Conservation (phyloP, 805 yeast genomes). For the Schwanniomyces polymorphus region DNA sequence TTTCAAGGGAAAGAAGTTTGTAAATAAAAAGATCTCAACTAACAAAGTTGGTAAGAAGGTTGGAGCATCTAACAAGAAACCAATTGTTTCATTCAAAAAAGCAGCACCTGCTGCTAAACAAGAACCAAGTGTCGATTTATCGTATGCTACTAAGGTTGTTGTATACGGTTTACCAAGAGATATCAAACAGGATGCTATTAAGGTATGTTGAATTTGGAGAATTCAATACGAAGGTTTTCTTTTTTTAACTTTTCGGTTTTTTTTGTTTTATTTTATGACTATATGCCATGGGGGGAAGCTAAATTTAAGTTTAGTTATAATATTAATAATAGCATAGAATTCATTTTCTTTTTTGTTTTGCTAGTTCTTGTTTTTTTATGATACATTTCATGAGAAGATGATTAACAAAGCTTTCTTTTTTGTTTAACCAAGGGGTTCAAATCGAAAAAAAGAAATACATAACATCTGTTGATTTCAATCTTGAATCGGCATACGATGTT, state of each 20-base stretch:
- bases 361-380: not conserved
- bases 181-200: conserved; percentile 78
- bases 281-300: not conserved
- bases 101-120: conserved; percentile 16
- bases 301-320: not conserved
- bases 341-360: conserved; percentile 3
- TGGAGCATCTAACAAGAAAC: conserved; percentile 29
- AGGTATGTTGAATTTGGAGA: conserved; percentile 57
- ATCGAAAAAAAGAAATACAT: conserved; percentile 1
- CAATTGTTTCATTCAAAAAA: conserved; percentile 30
- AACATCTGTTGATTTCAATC: not conserved
- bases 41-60: conserved; percentile 38
- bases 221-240: conserved; percentile 1
- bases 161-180: conserved; percentile 86
- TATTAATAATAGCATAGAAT: conserved; percentile 1
- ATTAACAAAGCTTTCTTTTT: conserved; percentile 2
- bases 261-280: conserved; percentile 1
- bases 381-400: not conserved
- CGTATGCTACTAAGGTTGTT: conserved; percentile 76
- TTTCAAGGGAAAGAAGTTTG: conserved; percentile 16
- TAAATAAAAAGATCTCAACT: conserved; percentile 18
- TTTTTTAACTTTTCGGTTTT: not conserved
- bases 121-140: conserved; percentile 35
- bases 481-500: not conserved
- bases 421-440: conserved; percentile 1